Base-by-base conservation (phyloP, 1,284 basidiomycete species). In the Fomitiporia mediterranea region DNA sequence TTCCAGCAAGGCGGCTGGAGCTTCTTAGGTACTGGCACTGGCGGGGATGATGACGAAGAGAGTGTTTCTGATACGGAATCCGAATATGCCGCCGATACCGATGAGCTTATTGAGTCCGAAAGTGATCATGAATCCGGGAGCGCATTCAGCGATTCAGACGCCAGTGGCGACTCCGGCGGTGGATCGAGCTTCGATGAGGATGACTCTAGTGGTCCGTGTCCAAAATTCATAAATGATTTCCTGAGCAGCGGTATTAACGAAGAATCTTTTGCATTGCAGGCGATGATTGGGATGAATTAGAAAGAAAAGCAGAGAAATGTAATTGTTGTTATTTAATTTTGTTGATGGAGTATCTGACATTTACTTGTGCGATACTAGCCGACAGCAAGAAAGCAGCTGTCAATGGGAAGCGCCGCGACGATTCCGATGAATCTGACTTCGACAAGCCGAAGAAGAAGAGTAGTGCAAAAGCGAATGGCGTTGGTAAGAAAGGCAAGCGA, bases 1-100 rank as follows among this genome's bases (percentile, higher is more conserved):
- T 99, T 97, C 84, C 88, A 87, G 61, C 86, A 91, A 55, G 95
- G 94, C 27, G 97, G 97, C 30, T 99, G 97, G 97, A 79, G 76
- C 57, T 98, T 97, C 85, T 79, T 99, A 57, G 79, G 84, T 30
- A 71, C 77, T n/a, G 83, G 82, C 8, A 80, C 75, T 51, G 85
- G 81, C 48, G 86, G 78, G 28, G 88, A 86, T 67, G 85, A 86
- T 81, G 89, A 84, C 64, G 85, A 84, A 34, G 79, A 76, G 27
- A 81, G 84, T 11, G 83, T 76, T 48, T 86, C 83, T 0, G 83
- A 82, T 17, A 80, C 86, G 2, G 90, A 91, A 64, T 93, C 90
- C 0, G 91, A 89, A 63, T 94, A 93, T 61, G 84, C 85, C 61
- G 80, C 76, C n/a, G 83, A 83, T 35, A 73, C 75, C 4, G 81